Conservation (phyloP, 2,329 filamentous ascomycete genomes). For the Sclerotinia minor region DNA sequence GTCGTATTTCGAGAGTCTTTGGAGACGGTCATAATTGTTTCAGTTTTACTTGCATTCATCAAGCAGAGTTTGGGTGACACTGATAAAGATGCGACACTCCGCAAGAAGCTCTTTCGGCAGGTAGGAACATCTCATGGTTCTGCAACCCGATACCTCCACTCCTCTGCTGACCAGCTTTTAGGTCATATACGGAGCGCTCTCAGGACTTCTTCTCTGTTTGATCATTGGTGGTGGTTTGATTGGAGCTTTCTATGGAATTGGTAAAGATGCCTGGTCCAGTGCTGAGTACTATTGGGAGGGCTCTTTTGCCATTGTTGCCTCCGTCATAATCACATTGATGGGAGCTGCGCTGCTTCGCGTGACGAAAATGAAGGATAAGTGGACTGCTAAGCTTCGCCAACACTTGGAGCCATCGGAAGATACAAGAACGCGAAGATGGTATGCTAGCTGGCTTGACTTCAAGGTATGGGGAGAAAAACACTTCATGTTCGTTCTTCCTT, state of each 20-base stretch:
- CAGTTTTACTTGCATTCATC: constrained; percentile 80
- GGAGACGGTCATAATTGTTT: constrained; percentile 82
- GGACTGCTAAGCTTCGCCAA: constrained; percentile 77
- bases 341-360: constrained; percentile 78
- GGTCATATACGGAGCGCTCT: constrained; percentile 58
- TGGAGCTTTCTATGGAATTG: constrained; percentile 65
- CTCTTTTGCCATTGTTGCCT: constrained; percentile 71
- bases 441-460: constrained; percentile 48
- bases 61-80: constrained; percentile 74
- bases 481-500: constrained; percentile 81
- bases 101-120: constrained; percentile 66
- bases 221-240: constrained; percentile 60
- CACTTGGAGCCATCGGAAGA: constrained; percentile 54
- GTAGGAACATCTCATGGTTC: constrained; percentile 41
- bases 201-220: constrained; percentile 58
- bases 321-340: constrained; percentile 78
- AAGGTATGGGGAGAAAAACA: constrained; percentile 74
- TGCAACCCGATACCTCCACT: too few species aligned
- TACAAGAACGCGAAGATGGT: constrained; percentile 32
- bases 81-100: constrained; percentile 58
- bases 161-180: constrained; percentile 36
- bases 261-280: constrained; percentile 63
- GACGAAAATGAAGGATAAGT: constrained; percentile 82
- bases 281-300: constrained; percentile 82
- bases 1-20: constrained; percentile 85